These are phyloP conservation scores for Metschnikowia sp. DNA, from an alignment of 805 yeast genomes.

Conservation along the genomic window DNA sequence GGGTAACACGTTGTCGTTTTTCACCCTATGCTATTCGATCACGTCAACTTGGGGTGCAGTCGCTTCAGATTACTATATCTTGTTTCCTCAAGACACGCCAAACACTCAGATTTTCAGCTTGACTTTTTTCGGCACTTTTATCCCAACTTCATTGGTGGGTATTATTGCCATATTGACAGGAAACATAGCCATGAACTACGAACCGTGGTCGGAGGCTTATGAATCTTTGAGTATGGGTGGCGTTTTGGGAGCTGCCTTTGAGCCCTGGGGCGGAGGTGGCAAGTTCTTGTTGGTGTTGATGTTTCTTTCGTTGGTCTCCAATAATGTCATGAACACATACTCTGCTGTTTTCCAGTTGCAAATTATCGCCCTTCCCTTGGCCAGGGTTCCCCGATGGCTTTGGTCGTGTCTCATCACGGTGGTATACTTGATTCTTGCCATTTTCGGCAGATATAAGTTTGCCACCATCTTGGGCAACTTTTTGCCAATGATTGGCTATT, in stretches of 20 bases:
- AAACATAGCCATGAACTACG: conserved; percentile 28
- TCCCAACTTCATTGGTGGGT: conserved; percentile 35
- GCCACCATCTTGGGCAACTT: conserved; percentile 14
- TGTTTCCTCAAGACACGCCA: conserved; percentile 30
- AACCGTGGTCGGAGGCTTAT: conserved; percentile 33
- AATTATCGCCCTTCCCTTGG: conserved; percentile 25
- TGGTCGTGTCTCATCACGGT: conserved; percentile 14
- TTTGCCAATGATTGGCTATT: conserved; percentile 18
- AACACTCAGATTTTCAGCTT: conserved; percentile 24
- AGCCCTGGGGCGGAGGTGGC: conserved; percentile 37
- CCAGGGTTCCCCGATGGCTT: conserved; percentile 13
- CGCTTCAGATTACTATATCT: conserved; percentile 33
- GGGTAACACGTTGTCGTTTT: conserved; percentile 36
- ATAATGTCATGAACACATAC: conserved; percentile 36
- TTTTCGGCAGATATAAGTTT: conserved; percentile 13
- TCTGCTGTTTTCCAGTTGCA: conserved; percentile 35
- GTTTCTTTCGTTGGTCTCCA: conserved; percentile 32
- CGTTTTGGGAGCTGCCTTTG: conserved; percentile 26
- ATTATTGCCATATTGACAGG: conserved; percentile 30
- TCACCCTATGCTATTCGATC: conserved; percentile 34
- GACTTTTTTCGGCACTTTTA: conserved; percentile 26
- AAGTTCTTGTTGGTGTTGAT: conserved; percentile 30
- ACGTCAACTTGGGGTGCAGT: conserved; percentile 37
- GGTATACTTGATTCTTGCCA: conserved; percentile 12
- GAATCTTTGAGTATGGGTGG: conserved; percentile 32